Conservation (phyloP, 2,329 filamentous ascomycete species). For the Aspergillus fijiensis region DNA sequence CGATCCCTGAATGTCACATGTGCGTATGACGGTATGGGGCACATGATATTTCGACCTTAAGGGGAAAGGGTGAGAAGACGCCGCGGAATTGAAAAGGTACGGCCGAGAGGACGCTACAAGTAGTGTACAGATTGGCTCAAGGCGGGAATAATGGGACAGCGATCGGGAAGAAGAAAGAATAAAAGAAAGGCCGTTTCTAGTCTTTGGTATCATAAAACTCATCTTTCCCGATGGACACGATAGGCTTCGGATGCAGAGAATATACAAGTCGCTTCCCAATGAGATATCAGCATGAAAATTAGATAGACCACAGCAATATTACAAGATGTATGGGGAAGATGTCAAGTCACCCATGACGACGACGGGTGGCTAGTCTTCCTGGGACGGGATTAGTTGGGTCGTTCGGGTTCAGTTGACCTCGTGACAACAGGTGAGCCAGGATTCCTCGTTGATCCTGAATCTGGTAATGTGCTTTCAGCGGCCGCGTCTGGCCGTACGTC, state of each 20-base stretch:
- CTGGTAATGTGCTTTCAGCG: background rate
- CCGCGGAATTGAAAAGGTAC: no score
- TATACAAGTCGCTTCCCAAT: background rate
- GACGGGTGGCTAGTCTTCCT: background rate
- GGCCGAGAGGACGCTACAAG: no score
- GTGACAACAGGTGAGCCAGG: background rate
- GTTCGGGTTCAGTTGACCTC: background rate
- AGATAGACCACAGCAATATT: background rate
- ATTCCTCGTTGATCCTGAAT: background rate
- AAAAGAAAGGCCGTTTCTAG: background rate
- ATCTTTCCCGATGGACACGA: background rate
- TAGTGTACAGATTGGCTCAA: no score
- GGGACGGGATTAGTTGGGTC: background rate
- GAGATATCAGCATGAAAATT: background rate
- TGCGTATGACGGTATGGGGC: no score
- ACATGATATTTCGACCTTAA: no score
- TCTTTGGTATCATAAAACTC: background rate
- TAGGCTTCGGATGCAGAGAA: background rate
- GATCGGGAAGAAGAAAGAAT: background rate
- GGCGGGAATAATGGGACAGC: no score
- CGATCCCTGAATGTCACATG: no score
- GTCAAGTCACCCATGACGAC: background rate
- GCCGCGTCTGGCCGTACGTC: background rate
- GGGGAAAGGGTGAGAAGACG: no score
- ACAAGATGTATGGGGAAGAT: background rate